Conservation (phyloP, 345 rosid genomes). For the Dipteronia sinensis region DNA sequence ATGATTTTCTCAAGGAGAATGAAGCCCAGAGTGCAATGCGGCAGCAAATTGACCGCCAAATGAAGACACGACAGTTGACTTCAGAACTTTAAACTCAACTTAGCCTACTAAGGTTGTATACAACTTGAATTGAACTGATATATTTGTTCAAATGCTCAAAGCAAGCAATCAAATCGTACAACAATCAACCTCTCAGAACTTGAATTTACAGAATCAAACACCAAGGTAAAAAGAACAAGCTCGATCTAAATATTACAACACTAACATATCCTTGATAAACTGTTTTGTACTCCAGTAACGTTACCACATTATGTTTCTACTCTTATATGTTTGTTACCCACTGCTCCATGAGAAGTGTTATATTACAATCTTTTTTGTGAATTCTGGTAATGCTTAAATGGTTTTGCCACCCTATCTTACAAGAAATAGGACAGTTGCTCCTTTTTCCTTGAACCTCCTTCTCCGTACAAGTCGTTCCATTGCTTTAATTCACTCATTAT, state of each 20-base stretch:
- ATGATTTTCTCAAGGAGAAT: too few relatives aligned
- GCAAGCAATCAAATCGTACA: too few relatives aligned
- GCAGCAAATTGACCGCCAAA: too few relatives aligned
- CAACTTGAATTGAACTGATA: too few relatives aligned
- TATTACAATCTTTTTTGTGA: neutral
- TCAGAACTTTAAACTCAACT: too few relatives aligned
- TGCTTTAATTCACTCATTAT: constrained; percentile 84
- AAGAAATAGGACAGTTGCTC: constrained; percentile 82
- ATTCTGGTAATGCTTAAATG: neutral
- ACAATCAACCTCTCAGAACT: too few relatives aligned
- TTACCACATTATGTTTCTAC: neutral
- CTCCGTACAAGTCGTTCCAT: constrained; percentile 90
- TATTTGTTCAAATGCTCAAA: too few relatives aligned
- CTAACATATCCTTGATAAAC: neutral
- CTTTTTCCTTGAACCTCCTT: constrained; percentile 93
- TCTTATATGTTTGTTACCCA: too few relatives aligned
- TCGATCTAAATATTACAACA: neutral
- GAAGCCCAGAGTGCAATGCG: too few relatives aligned
- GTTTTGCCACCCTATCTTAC: constrained; percentile 28
- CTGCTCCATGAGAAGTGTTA: neutral
- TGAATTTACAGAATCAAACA: neutral
- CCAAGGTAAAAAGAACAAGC: neutral
- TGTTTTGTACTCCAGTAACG: neutral
- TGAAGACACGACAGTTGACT: too few relatives aligned
- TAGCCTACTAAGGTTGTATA: too few relatives aligned